Evolutionary conservation across 306 rosid species (phyloP).

Genomic region (Coriaria nepalensis): DNA sequence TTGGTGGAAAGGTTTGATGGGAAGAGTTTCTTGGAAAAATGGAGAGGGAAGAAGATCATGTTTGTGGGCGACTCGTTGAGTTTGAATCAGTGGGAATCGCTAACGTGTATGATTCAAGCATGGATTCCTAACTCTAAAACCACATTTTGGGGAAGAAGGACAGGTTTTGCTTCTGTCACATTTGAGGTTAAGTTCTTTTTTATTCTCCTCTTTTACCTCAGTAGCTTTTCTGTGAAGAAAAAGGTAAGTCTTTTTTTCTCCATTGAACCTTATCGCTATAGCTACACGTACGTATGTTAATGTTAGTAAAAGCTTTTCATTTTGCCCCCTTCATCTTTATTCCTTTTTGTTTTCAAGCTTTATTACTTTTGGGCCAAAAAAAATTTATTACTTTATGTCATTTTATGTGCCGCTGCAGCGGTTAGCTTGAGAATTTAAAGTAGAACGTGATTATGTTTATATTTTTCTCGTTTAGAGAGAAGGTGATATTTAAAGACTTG

Average conservation of each 20-base stretch:
- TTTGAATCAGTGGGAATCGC: constrained; percentile 69
- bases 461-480: constrained; percentile 12
- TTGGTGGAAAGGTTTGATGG: constrained; percentile 66
- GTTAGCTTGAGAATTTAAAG: constrained; percentile 13
- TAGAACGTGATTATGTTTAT: constrained; percentile 46
- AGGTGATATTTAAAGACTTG: no score
- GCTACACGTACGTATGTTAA: no score
- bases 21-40: constrained; percentile 36
- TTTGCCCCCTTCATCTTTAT: constrained; percentile 4
- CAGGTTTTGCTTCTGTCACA: constrained; percentile 41
- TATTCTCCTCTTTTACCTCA: not conserved
- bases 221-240: not conserved
- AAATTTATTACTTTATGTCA: not conserved
- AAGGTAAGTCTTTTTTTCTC: no score
- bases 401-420: constrained; percentile 1
- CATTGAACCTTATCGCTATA: not conserved
- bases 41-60: constrained; percentile 93
- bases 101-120: constrained; percentile 80
- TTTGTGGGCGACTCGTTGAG: constrained; percentile 93
- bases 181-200: constrained; percentile 42
- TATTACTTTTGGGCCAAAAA: not conserved
- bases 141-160: constrained; percentile 18
- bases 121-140: constrained; percentile 58
- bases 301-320: not conserved
- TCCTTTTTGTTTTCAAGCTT: not conserved